Base-by-base conservation (phyloP, 176 grass and related monocot genomes). In the Aegilops umbellulata region DNA sequence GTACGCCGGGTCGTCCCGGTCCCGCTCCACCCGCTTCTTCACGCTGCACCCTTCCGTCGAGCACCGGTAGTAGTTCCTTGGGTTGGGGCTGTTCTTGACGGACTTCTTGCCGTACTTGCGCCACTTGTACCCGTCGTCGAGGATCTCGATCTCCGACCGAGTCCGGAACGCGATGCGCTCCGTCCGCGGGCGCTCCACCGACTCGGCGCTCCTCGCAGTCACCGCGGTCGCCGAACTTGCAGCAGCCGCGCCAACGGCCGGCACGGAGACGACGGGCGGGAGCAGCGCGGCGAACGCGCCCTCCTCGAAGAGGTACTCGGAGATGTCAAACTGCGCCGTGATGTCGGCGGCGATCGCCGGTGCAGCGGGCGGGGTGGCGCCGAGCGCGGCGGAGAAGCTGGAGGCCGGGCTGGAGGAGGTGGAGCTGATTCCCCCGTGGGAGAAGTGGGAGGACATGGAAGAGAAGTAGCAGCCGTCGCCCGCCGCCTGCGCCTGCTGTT, bases 51-150 rank as follows among this genome's bases (percentile, higher is more conserved):
- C 97, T 60, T 99, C 94, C 39, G 94, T 99, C n/a, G 97, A 99
- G 82, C 97, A 99, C 84, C 92, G 82, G 79, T 99, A 96, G 89
- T 99, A 99, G 88, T 99, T 96, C 92, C 97, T 96, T 34, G 97
- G 97, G 70, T 99, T 96, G 8, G 97, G 92, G 88, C 94, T 99
- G 86, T 96, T 96, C 87, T 99, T 99, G 82, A 99, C 97, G 38
- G 97, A 93, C 69, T 99, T 99, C 94, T 99, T 99, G 70, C 97
- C 97, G 36, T 99, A 96, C 84, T 99, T 99, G 32, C 97, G 87
- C 97, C 97, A 99, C 84, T 93, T 99, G 87, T 96, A 99, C 5
- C 94, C 97, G 49, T 99, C 97, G 65, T 99, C 92, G 1, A 94
- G 73, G 35, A 96, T 88, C 89, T 99, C 97, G 44, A 83, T n/a